Base-by-base conservation (phyloP, 1,284 basidiomycete genomes). In the Fomitopsis betulina region DNA sequence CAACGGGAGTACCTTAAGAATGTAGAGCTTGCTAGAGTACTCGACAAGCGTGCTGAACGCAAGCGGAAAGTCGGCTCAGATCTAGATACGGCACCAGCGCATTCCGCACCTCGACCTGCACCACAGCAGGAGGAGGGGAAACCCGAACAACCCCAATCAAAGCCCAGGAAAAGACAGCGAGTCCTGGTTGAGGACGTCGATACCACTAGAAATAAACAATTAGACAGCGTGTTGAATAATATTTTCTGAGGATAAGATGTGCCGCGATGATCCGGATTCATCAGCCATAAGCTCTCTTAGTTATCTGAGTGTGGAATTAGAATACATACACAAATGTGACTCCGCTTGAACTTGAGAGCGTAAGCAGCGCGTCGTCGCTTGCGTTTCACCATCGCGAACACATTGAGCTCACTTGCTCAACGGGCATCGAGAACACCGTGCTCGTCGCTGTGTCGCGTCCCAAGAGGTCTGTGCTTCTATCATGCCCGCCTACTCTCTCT, bases 1-100 rank as follows among this genome's bases (percentile, higher is more conserved):
- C 96, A 99, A 71, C 85, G 86, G 54, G 93, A 96, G 58, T 99
- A 99, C 74, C 82, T 99, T 58, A 85, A 84, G 69, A 96, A 98
- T 65, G 97, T 99, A 39, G 97, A 98, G 70, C 83, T 96, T 19
- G 96, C 96, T 1, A 85, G 91, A n/a, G 86, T 96, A 33, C 77
- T 96, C 66, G 87, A 91, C 63, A 96, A 96, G 73, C 89, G 95
- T 51, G 85, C 85, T 35, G 86, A 88, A 62, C 87, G 86, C 70
- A 93, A 82, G 65, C 71, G 65, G 39, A 72, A 73, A 59, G 63
- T 65, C 19, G 64, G 62, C 2, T 65, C 68, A 25, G 65, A 67
- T 3, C 54, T 51, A 5, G 32, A 53, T 49, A 13, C 38, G 33
- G 35, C 37, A 10, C 23, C 55, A 59, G 38, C 53, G 50, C 54